phyloP scores from a whole-genome alignment of 805 yeast genomes.

The Brettanomyces anomalus region DNA sequence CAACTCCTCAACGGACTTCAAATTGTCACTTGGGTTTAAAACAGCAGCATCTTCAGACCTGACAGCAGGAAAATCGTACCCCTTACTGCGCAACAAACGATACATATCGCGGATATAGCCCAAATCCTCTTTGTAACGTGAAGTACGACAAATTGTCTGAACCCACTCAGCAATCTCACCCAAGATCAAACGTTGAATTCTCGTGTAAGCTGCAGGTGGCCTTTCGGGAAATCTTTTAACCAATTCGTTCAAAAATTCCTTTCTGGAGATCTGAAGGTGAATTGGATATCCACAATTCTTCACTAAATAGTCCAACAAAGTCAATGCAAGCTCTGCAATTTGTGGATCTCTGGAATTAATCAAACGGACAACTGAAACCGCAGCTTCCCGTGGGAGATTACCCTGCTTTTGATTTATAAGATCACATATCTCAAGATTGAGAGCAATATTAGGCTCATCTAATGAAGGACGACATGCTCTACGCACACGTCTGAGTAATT shows the following conservation, averaged over 20 bases:
- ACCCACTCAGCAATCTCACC: conserved; percentile 97
- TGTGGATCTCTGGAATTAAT: conserved; percentile 79
- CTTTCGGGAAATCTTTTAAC: conserved; percentile 91
- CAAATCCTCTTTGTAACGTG: conserved; percentile 84
- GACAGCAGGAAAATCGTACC: conserved; percentile 88
- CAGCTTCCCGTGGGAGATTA: conserved; percentile 84
- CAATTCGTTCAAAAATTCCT: conserved; percentile 88
- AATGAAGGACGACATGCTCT: conserved; percentile 84
- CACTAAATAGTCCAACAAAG: conserved; percentile 74
- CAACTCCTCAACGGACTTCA: conserved; percentile 82
- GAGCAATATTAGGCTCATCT: conserved; percentile 77
- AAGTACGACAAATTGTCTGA: conserved; percentile 84
- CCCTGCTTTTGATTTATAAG: conserved; percentile 90
- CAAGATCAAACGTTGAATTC: conserved; percentile 75
- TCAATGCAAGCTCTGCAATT: conserved; percentile 70
- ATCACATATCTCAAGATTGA: conserved; percentile 90
- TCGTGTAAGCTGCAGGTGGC: conserved; percentile 78
- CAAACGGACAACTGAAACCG: conserved; percentile 71
- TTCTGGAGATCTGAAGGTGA: conserved; percentile 88
- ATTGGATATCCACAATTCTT: conserved; percentile 98
- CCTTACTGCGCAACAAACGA: conserved; percentile 78
- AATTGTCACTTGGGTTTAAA: conserved; percentile 76
- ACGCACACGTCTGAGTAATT: conserved; percentile 29
- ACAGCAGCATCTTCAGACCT: conserved; percentile 89
- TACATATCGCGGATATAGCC: conserved; percentile 95